These are phyloP conservation scores for Escovopsis sp. DNA, from an alignment of 2,329 filamentous ascomycete species.

Conservation along the genomic window DNA sequence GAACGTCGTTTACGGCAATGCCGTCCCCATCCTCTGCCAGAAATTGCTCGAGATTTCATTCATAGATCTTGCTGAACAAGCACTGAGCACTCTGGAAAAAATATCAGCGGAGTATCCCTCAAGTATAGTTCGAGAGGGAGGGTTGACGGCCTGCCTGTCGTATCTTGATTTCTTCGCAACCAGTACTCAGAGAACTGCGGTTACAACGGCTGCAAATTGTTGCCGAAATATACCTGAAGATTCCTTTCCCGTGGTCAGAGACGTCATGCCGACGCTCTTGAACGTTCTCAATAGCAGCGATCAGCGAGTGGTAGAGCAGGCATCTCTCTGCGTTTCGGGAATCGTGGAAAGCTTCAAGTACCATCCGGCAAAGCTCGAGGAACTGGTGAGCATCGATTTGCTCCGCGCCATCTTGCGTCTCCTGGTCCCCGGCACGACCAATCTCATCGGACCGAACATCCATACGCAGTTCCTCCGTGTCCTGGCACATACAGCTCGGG, in stretches of 20 bases:
- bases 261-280: slow-evolving; percentile 92
- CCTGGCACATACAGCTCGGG: slow-evolving; percentile 75
- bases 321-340: slow-evolving; percentile 83
- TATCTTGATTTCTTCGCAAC: slow-evolving; percentile 97
- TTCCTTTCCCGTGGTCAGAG: slow-evolving; percentile 77
- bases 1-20: slow-evolving; percentile 94
- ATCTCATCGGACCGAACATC: slow-evolving; percentile 83
- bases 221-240: slow-evolving; percentile 94
- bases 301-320: slow-evolving; percentile 93
- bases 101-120: slow-evolving; percentile 93
- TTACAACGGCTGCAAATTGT: slow-evolving; percentile 95
- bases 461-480: slow-evolving; percentile 94
- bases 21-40: slow-evolving; percentile 84
- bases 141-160: slow-evolving; percentile 85
- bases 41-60: slow-evolving; percentile 93
- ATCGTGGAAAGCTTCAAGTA: slow-evolving; percentile 97
- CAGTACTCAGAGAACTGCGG: slow-evolving; percentile 88
- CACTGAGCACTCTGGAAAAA: slow-evolving; percentile 90
- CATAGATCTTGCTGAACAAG: slow-evolving; percentile 94
- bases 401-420: slow-evolving; percentile 74
- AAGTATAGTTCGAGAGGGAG: slow-evolving; percentile 89
- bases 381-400: slow-evolving; percentile 78
- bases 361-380: slow-evolving; percentile 74
- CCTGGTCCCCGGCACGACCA: slow-evolving; percentile 84
- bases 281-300: slow-evolving; percentile 86